Evolutionary conservation across 139 green algal species (phyloP).

Genomic region (Chlorella sp.): DNA sequence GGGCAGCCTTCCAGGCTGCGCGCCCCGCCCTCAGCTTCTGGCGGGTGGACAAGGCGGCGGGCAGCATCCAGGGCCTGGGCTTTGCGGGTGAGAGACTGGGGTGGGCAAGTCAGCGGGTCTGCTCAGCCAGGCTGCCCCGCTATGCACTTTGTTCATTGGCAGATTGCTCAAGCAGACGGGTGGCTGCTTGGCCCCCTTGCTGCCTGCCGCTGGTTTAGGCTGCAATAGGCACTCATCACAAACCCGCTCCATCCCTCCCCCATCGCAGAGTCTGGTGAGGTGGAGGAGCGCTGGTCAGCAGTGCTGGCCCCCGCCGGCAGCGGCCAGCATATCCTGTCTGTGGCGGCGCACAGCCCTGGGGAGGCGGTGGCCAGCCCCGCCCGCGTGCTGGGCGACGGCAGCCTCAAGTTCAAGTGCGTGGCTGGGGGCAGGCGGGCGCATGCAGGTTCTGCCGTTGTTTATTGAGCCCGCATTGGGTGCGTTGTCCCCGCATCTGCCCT

Average conservation of each 20-base stretch:
- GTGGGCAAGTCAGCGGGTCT: no score
- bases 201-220: no score
- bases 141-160: no score
- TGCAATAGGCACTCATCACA: no score
- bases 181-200: no score
- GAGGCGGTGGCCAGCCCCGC: slow-evolving; percentile 79
- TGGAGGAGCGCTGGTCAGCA: slow-evolving; percentile 46
- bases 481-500: no score
- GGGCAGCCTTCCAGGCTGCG: background rate
- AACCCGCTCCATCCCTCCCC: no score
- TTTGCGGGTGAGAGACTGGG: slow-evolving; percentile 31
- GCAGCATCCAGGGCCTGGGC: slow-evolving; percentile 15
- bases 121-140: no score
- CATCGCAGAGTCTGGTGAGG: background rate
- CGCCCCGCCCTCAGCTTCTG: slow-evolving; percentile 44
- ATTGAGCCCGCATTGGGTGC: no score
- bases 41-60: slow-evolving; percentile 36
- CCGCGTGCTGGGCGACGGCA: slow-evolving; percentile 87
- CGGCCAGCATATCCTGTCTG: slow-evolving; percentile 55
- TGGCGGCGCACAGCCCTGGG: slow-evolving; percentile 42
- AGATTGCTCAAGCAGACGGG: no score
- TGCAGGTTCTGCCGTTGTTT: no score
- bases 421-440: no score
- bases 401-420: slow-evolving; percentile 82
- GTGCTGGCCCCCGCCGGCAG: slow-evolving; percentile 31